Evolutionary conservation across 768 basidiomycete species (phyloP), one percentile per base, ranked within the genome.

Genomic region (Pulveroboletus frians): DNA sequence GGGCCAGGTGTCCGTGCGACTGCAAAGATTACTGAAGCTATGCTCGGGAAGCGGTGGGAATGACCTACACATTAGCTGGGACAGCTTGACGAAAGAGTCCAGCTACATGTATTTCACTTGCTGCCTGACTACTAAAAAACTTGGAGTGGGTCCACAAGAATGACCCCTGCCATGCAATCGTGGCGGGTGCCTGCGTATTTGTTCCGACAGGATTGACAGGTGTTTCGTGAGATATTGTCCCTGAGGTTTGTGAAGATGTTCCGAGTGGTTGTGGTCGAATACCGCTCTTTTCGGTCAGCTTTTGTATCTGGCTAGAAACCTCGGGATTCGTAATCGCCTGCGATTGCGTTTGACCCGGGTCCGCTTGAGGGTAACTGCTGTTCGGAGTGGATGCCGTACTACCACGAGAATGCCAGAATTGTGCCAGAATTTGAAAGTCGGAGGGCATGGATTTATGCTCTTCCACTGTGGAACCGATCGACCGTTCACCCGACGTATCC

Each of bases 1-100:
- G 1, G 84, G 84, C 84, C 83, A 85, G 0, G 71, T 75, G 2
- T 77, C 71, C 7, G 72, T 53, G 39, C 65, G 77, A 46, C 84
- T 86, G 56, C 29, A 35, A 51, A 32, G 4, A 47, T n/a, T 18
- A 26, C 17, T 54, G 37, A 54, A 49, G 11, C 5, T 17, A 52
- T 15, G 21, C 31, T 48, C 13, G 27, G 35, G 10, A 29, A 37
- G 39, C 18, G n/a, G 20, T 20, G n/a, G 6, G 13, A 35, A 42
- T 10, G 27, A 67, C 76, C 29, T 57, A 75, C 75, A 71, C 62
- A 27, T 70, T 58, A 10, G 43, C 47, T 13, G 55, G 52, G 49
- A 56, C 67, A 9, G 56, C 60, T 14, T 65, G 46, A 40, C 37
- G 9, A 10, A 56, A 15, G 0, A 47, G 5, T 26, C 57, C 64